Evolutionary conservation across 257 asterid species (phyloP), one percentile per base, ranked within the genome.

Genomic region (Solanum medicagineum): DNA sequence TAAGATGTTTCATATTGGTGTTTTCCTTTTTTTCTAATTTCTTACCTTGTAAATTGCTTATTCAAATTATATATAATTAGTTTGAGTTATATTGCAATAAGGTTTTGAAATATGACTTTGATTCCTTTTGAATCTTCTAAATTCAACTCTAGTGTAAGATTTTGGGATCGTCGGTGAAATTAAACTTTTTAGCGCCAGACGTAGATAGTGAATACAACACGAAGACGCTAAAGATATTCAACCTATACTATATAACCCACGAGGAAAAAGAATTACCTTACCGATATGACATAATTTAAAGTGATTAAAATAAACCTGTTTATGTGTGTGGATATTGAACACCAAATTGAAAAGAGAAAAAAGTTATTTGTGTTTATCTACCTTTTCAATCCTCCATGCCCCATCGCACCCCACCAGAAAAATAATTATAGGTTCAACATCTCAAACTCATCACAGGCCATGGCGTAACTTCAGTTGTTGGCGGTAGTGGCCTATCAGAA

Each of bases 361-460:
- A 12, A 49, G 15, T 49, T 5, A 11, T 7, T 49, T 10, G 0
- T 11, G 4, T 49, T 49, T 5, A 54, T 54, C 19, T 13, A 54
- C 8, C 14, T 14, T 54, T 53, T 53, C 17, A 53, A 88, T 44
- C 36, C 13, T 24, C 26, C 9, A 65, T 24, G 36, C 22, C 8
- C 19, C 7, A 17, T 32, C 4, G 36, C 36, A 32, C 36, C 63
- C 0, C 45, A 5, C 8, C 45, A 42, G 1, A 42, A 42, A 42
- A 42, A 42, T 2, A 56, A 56, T 55, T 5, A 55, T 56, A 56
- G 24, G n/a, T 19, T 17, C 88, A 92, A 91, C 92, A 91, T 91
- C 97, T 89, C 66, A 95, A 87, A 86, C 90, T 92, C 96, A 91
- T 87, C 19, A 85, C 91, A 57, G 97, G 93, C 94, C 96, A 96